Conservation (phyloP, 768 basidiomycete genomes). For the Podaxis sp. region DNA sequence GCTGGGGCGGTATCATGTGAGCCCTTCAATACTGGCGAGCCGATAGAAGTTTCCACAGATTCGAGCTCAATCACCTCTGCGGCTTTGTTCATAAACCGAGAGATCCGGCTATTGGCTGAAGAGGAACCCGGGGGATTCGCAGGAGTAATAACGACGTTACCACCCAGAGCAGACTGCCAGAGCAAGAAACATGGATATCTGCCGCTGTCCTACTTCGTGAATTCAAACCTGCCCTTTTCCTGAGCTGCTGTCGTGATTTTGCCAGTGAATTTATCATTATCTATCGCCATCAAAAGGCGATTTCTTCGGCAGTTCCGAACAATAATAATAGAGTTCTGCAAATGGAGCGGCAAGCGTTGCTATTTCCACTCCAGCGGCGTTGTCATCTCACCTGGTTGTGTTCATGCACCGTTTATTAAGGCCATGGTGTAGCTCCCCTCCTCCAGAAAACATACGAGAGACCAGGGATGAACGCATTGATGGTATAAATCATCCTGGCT, state of each 20-base stretch:
- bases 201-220: neutral
- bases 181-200: neutral
- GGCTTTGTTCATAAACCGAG: neutral
- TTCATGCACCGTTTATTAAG: no score
- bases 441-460: neutral
- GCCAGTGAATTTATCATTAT: neutral
- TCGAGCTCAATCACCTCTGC: neutral
- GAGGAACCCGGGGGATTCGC: neutral
- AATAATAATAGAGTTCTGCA: neutral
- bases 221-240: neutral
- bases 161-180: neutral
- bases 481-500: no score
- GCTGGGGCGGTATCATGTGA: neutral
- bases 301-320: neutral
- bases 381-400: no score
- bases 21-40: neutral
- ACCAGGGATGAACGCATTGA: neutral
- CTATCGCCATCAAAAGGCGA: neutral
- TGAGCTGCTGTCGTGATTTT: no score
- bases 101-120: neutral
- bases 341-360: neutral
- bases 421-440: no score
- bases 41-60: neutral
- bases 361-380: no score
- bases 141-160: neutral